Evolutionary conservation across 2,329 filamentous ascomycete genomes (phyloP).

Genomic region (Trichoderma asperellum): DNA sequence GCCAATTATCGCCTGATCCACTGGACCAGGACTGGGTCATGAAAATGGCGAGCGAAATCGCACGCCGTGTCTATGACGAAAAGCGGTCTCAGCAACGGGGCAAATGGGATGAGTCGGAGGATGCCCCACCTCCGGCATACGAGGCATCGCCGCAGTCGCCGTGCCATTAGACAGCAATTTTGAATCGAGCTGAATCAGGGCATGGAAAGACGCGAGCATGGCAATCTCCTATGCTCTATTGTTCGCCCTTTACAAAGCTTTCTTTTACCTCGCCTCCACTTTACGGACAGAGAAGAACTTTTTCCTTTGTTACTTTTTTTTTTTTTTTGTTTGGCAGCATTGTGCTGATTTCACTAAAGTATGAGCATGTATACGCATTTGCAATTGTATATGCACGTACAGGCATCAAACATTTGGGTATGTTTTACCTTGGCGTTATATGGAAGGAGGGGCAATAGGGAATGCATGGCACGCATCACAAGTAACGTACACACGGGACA

Average conservation of each 20-base stretch:
- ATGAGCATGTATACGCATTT: slow-evolving; percentile 22
- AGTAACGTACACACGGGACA: slow-evolving; percentile 16
- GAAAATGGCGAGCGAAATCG: slow-evolving; percentile 94
- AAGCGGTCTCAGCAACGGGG: slow-evolving; percentile 57
- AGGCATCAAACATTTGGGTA: neutral
- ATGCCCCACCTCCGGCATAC: slow-evolving; percentile 65
- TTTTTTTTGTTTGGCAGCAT: slow-evolving; percentile 22
- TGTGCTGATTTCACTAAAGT: slow-evolving; percentile 30
- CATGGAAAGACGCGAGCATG: slow-evolving; percentile 30
- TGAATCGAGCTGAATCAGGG: slow-evolving; percentile 1
- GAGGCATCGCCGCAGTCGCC: slow-evolving; percentile 52
- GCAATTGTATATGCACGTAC: slow-evolving; percentile 5
- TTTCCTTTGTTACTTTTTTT: slow-evolving; percentile 27
- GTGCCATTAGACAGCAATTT: slow-evolving; percentile 27
- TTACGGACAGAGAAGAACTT: neutral
- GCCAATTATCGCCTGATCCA: slow-evolving; percentile 55
- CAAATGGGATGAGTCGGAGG: slow-evolving; percentile 56
- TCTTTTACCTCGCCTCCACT: slow-evolving; percentile 1
- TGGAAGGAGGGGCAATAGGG: slow-evolving; percentile 3
- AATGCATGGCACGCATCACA: slow-evolving; percentile 26
- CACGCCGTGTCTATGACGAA: slow-evolving; percentile 83
- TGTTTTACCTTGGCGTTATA: slow-evolving; percentile 25
- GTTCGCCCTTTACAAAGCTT: slow-evolving; percentile 25
- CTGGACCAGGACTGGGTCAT: slow-evolving; percentile 84
- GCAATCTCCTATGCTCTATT: neutral